phyloP scores from a whole-genome alignment of 192 early-diverging fungal species.

The Phycomyces blakesleeanus region DNA sequence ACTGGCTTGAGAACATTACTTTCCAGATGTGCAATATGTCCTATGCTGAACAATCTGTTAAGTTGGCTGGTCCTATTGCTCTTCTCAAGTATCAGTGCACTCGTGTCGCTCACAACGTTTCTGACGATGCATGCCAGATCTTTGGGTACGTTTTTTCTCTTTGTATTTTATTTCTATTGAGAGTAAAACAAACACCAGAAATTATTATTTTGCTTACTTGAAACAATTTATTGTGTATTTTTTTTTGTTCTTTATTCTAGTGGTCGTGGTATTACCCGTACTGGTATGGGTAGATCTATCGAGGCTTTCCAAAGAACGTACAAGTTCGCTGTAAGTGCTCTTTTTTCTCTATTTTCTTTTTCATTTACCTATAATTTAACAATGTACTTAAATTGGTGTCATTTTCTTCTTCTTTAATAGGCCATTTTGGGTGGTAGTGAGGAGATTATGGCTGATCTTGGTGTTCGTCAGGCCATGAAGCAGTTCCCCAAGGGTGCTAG shows the following conservation, averaged over 20 bases:
- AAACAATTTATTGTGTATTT: too few relatives aligned
- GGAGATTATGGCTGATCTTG: constrained; percentile 60
- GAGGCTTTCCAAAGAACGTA: constrained; percentile 63
- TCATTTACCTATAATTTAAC: not conserved
- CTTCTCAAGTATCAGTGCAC: constrained; percentile 58
- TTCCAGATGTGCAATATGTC: constrained; percentile 67
- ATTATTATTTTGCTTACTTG: too few relatives aligned
- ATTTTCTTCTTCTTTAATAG: constrained; percentile 12
- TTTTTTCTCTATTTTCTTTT: not conserved
- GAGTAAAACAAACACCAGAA: too few relatives aligned
- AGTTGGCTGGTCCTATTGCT: constrained; percentile 65
- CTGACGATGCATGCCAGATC: constrained; percentile 68
- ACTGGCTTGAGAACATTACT: constrained; percentile 61
- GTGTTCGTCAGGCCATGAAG: constrained; percentile 57
- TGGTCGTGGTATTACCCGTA: constrained; percentile 64
- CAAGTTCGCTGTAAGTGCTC: constrained; percentile 51
- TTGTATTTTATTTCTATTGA: too few relatives aligned
- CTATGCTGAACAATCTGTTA: constrained; percentile 57
- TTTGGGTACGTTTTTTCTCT: constrained; percentile 51
- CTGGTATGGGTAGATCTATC: constrained; percentile 66
- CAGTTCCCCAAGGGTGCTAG: constrained; percentile 19
- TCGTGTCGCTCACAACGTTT: constrained; percentile 53
- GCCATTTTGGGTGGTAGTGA: constrained; percentile 46
- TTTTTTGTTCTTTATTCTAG: not conserved
- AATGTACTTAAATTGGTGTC: not conserved